Conservation (phyloP, 73 alveolate species). For the Blepharisma stoltei region DNA sequence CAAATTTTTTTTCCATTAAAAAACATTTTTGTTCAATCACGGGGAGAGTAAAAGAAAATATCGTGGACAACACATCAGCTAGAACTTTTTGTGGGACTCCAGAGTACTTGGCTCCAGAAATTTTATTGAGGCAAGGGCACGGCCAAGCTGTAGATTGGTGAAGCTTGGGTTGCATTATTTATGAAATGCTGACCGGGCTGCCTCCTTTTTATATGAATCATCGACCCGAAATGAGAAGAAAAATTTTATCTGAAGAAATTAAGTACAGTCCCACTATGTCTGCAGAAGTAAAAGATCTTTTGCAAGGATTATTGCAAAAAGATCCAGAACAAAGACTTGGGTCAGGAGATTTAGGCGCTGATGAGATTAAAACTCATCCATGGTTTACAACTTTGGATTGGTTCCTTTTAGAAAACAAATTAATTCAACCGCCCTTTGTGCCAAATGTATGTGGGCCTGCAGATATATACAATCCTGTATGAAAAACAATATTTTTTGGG, state of each 20-base stretch:
- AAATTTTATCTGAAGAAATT: slow-evolving; percentile 26
- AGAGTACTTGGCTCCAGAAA: slow-evolving; percentile 51
- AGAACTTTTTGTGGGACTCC: slow-evolving; percentile 43
- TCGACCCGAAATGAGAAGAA: slow-evolving; percentile 31
- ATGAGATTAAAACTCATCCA: slow-evolving; percentile 52
- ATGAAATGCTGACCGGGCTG: slow-evolving; percentile 66
- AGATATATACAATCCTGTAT: slow-evolving; percentile 45
- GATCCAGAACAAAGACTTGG: slow-evolving; percentile 40
- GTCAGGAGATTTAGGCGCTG: slow-evolving; percentile 41
- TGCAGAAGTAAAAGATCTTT: slow-evolving; percentile 35
- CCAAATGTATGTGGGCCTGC: slow-evolving; percentile 31
- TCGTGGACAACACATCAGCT: slow-evolving; percentile 27
- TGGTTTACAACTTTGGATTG: slow-evolving; percentile 57
- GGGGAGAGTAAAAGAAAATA: slow-evolving; percentile 39
- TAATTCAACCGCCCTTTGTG: slow-evolving; percentile 51
- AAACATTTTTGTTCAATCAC: too few species aligned
- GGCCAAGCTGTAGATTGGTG: slow-evolving; percentile 97
- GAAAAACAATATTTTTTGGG: too few species aligned
- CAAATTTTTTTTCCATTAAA: too few species aligned
- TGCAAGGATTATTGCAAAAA: slow-evolving; percentile 40
- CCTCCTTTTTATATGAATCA: slow-evolving; percentile 49
- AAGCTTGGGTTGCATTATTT: slow-evolving; percentile 77
- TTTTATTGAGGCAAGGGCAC: slow-evolving; percentile 68
- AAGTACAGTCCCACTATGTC: slow-evolving; percentile 26
- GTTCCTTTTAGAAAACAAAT: slow-evolving; percentile 50